Evolutionary conservation across 768 basidiomycete genomes (phyloP).

Genomic region (Mycena crocata): DNA sequence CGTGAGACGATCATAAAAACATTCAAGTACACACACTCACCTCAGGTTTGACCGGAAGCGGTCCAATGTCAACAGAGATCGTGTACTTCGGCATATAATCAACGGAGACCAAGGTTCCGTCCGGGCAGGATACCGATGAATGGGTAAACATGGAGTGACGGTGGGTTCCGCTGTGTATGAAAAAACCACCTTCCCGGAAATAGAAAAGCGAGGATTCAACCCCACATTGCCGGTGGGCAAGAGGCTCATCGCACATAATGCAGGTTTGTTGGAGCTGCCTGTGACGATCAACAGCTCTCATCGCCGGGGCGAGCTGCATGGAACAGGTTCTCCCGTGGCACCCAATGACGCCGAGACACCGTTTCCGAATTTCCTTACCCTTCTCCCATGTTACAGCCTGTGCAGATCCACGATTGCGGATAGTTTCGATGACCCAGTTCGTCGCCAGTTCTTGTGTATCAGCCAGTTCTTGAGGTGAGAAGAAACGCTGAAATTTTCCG

Average conservation of each 20-base stretch:
- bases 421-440: background rate
- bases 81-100: background rate
- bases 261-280: background rate
- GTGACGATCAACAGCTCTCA: background rate
- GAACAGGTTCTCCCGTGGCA: background rate
- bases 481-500: background rate
- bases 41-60: no score
- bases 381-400: background rate
- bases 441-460: background rate
- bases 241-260: background rate
- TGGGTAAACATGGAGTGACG: background rate
- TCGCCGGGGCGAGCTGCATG: background rate
- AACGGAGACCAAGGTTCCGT: background rate
- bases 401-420: background rate
- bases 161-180: background rate
- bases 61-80: no score
- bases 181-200: background rate
- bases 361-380: constrained; percentile 21
- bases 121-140: background rate
- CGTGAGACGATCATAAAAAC: no score
- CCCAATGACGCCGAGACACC: constrained; percentile 7
- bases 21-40: no score
- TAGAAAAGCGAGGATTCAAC: background rate
- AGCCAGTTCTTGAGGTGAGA: background rate
- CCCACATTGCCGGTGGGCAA: background rate